A percentile compares a stretch with the other conserved stretches of the same genome.
Conservation (phyloP, 2,329 filamentous ascomycete genomes). For the Coniochaeta prunicola region DNA sequence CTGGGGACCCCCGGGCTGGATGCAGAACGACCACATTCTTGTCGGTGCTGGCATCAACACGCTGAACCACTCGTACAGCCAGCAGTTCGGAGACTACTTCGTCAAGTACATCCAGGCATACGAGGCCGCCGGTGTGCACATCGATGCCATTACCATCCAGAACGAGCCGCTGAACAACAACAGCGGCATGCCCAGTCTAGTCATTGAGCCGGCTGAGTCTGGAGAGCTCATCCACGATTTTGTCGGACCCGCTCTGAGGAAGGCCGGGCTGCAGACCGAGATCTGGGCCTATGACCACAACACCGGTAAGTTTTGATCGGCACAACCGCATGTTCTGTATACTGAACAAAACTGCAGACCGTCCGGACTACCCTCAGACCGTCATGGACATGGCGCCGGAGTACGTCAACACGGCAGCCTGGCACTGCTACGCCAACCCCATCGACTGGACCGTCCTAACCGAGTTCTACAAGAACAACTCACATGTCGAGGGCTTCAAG, state of each 20-base stretch:
- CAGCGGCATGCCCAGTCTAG: constrained; percentile 29
- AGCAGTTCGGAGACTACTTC: constrained; percentile 27
- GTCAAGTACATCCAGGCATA: constrained; percentile 34
- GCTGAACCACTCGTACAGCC: constrained; percentile 28
- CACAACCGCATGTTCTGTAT: not conserved
- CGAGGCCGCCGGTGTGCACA: constrained; percentile 20
- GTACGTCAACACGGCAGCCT: constrained; percentile 27
- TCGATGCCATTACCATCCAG: constrained; percentile 36
- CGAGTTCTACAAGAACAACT: constrained; percentile 31
- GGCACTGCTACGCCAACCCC: constrained; percentile 32
- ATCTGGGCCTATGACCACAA: constrained; percentile 40
- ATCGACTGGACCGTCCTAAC: constrained; percentile 29
- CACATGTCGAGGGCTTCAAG: constrained; percentile 16
- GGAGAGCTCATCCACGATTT: constrained; percentile 27
- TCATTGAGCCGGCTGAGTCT: constrained; percentile 28
- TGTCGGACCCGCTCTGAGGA: constrained; percentile 28
- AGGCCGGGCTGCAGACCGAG: constrained; percentile 29
- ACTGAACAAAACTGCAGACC: constrained; percentile 12
- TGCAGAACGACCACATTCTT: constrained; percentile 28
- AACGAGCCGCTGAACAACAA: constrained; percentile 36
- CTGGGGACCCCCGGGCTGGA: constrained; percentile 34
- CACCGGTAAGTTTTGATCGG: constrained; percentile 19
- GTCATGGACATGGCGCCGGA: constrained; percentile 24
- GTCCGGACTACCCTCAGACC: constrained; percentile 27
- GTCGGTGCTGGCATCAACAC: constrained; percentile 28